A percentile compares a stretch with the other conserved stretches of the same genome.
Conservation (phyloP, 2,329 filamentous ascomycete species). For the Cladosporium phlei region DNA sequence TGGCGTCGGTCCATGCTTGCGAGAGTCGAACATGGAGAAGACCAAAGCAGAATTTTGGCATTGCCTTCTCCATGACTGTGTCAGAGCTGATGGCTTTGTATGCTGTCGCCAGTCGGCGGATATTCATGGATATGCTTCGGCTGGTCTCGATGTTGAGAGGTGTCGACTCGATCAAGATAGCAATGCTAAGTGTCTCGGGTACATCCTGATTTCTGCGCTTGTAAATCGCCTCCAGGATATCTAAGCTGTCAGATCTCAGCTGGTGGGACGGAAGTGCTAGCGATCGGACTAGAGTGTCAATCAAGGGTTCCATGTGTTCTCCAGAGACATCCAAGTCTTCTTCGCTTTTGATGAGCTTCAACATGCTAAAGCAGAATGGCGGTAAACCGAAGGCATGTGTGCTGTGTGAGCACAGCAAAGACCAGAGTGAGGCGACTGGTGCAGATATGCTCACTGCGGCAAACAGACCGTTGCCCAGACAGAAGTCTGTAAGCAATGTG, state of each 20-base stretch:
- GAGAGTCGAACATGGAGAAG: constrained; percentile 80
- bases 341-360: constrained; percentile 16
- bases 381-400: constrained; percentile 15
- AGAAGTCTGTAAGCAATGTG: constrained; percentile 4
- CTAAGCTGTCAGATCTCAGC: constrained; percentile 67
- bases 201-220: constrained; percentile 45
- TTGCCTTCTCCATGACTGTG: constrained; percentile 63
- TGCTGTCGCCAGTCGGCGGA: constrained; percentile 66
- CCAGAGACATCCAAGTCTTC: constrained; percentile 14
- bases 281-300: constrained; percentile 64
- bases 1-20: constrained; percentile 81
- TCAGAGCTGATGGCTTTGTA: constrained; percentile 58
- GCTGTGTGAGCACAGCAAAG: constrained; percentile 5
- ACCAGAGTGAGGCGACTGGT: constrained; percentile 1
- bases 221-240: constrained; percentile 62
- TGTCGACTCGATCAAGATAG: constrained; percentile 75
- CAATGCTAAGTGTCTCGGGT: constrained; percentile 54
- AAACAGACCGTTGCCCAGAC: constrained; percentile 6
- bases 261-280: constrained; percentile 70
- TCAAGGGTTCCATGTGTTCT: constrained; percentile 56
- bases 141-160: constrained; percentile 71
- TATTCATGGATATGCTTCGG: constrained; percentile 75
- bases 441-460: constrained; percentile 9
- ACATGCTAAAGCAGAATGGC: constrained; percentile 27
- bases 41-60: constrained; percentile 83